A percentile compares a stretch with the other conserved stretches of the same genome.
phyloP scores from a whole-genome alignment of 805 yeast species.

The Wickerhamomyces alni region DNA sequence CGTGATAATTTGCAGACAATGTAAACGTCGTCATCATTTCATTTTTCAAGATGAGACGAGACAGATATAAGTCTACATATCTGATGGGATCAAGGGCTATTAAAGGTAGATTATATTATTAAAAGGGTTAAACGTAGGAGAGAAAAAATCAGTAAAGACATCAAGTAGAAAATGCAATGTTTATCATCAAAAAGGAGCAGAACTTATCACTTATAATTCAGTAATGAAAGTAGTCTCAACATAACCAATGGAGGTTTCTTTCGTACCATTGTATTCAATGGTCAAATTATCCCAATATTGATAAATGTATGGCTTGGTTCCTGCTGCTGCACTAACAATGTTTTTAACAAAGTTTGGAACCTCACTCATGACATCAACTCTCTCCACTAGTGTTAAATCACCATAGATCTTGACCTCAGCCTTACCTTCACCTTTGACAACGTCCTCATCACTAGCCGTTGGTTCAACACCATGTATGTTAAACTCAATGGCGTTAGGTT shows the following conservation, averaged over 20 bases:
- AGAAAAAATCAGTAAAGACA: background rate
- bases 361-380: constrained; percentile 97
- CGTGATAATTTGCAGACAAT: no score
- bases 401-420: constrained; percentile 54
- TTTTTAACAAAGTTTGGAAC: constrained; percentile 91
- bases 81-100: no score
- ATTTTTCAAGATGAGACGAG: no score
- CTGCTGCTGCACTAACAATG: constrained; percentile 90
- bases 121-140: background rate
- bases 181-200: background rate
- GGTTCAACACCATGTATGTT: constrained; percentile 45
- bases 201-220: constrained; percentile 15
- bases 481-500: constrained; percentile 65
- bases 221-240: constrained; percentile 78
- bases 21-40: no score
- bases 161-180: background rate
- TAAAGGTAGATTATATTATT: no score
- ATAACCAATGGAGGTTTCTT: constrained; percentile 63
- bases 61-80: no score
- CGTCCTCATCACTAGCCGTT: constrained; percentile 36
- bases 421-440: constrained; percentile 28
- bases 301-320: constrained; percentile 94
- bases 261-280: constrained; percentile 35
- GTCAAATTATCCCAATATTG: constrained; percentile 71
- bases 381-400: constrained; percentile 63